Conservation (phyloP, 495 filamentous ascomycete species). For the Sordaria brevicollis region DNA sequence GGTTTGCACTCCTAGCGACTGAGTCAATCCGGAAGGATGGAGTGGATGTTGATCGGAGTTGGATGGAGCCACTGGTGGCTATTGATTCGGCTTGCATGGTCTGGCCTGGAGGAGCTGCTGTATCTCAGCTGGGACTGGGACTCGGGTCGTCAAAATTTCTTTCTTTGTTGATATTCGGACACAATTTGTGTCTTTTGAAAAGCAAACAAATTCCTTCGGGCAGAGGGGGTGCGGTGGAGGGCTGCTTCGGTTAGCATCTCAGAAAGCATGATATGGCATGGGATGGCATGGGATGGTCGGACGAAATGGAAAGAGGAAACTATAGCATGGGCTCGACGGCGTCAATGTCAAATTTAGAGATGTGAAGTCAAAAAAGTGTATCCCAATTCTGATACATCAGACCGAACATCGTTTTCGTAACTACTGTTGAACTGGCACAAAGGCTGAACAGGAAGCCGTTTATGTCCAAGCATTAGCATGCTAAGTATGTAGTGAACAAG, state of each 20-base stretch:
- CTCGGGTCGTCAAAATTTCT: neutral
- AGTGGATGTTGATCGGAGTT: neutral
- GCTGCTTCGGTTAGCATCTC: neutral
- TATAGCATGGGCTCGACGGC: neutral
- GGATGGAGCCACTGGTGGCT: neutral
- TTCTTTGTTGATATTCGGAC: neutral
- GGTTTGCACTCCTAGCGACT: constrained; percentile 1
- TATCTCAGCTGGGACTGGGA: neutral
- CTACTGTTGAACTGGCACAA: neutral
- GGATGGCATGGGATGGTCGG: neutral
- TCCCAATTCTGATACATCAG: neutral
- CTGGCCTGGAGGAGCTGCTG: neutral
- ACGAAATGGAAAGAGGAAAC: neutral
- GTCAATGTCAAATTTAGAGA: too few relatives aligned
- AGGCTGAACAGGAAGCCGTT: neutral
- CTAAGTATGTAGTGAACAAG: neutral
- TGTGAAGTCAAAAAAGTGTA: neutral
- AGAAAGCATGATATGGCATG: neutral
- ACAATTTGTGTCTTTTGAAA: neutral
- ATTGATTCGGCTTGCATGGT: neutral
- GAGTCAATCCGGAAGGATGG: neutral
- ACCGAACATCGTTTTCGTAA: neutral
- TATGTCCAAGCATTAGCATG: neutral
- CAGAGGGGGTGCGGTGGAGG: neutral
- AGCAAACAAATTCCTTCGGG: neutral